A percentile compares a stretch with the other conserved stretches of the same genome.
phyloP scores from a whole-genome alignment of 768 basidiomycete genomes.

The Dictyophora rubrovolvata region DNA sequence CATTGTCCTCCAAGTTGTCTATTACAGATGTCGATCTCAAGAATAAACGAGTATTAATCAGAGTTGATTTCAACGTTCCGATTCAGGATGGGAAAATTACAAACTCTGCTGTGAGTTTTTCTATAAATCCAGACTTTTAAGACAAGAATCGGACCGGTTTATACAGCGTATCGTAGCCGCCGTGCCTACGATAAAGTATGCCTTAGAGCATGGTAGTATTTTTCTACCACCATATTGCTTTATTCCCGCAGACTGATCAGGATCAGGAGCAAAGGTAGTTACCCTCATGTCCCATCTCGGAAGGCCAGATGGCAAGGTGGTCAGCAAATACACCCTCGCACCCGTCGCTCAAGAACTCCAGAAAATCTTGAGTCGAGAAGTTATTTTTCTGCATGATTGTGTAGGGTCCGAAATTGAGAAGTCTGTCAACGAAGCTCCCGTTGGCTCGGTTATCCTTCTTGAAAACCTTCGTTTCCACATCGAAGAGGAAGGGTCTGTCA shows the following conservation, averaged over 20 bases:
- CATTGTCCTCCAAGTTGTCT: conserved; percentile 88
- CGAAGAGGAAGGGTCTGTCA: conserved; percentile 91
- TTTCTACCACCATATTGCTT: not conserved
- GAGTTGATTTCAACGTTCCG: conserved; percentile 95
- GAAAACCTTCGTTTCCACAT: conserved; percentile 99
- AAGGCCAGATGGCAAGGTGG: conserved; percentile 87
- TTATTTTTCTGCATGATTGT: conserved; percentile 77
- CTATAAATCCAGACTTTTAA: conserved; percentile 8
- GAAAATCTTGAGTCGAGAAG: conserved; percentile 56
- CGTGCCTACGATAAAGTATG: conserved; percentile 89
- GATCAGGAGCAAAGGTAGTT: conserved; percentile 65
- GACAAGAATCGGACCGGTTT: not conserved
- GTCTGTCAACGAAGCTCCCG: conserved; percentile 53
- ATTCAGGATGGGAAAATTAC: conserved; percentile 88
- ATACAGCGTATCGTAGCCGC: conserved; percentile 91
- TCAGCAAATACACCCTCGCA: conserved; percentile 81
- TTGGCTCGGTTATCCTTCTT: conserved; percentile 75
- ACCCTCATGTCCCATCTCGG: conserved; percentile 98
- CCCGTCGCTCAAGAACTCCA: conserved; percentile 78
- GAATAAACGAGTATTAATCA: conserved; percentile 83
- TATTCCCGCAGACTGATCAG: conserved; percentile 8
- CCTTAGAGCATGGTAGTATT: conserved; percentile 65
- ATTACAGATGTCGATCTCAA: conserved; percentile 87
- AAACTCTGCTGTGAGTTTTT: conserved; percentile 76
- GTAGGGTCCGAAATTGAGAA: conserved; percentile 81